A percentile compares a stretch with the other conserved stretches of the same genome.
These are phyloP conservation scores for Candida michaelii DNA, from an alignment of 805 yeast species.

Conservation along the genomic window DNA sequence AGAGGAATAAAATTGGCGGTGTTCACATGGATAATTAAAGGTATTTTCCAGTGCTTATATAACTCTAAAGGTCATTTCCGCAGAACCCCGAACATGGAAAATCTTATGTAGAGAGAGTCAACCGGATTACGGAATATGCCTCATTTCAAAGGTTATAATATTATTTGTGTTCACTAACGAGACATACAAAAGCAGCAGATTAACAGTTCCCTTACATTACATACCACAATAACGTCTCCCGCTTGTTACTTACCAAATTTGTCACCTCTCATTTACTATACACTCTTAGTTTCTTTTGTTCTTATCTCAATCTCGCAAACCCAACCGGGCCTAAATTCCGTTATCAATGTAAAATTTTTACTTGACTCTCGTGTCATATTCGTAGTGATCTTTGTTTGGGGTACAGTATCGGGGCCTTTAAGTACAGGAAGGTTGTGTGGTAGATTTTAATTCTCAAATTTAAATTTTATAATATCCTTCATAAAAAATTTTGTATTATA, in stretches of 20 bases:
- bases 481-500: too few species aligned
- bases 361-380: constrained; percentile 3
- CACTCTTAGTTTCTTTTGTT: constrained; percentile 2
- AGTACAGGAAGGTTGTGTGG: constrained; percentile 1
- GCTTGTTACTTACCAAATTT: neutral
- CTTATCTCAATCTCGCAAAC: constrained; percentile 4
- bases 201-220: too few species aligned
- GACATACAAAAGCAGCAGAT: too few species aligned
- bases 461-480: too few species aligned
- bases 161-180: too few species aligned
- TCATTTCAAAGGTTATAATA: too few species aligned
- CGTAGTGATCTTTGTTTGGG: constrained; percentile 3
- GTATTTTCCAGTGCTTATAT: neutral
- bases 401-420: constrained; percentile 1
- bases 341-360: constrained; percentile 1
- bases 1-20: too few species aligned
- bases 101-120: constrained; percentile 1
- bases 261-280: neutral
- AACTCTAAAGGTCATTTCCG: neutral
- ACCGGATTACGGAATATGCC: too few species aligned
- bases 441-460: too few species aligned
- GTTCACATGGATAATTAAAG: neutral
- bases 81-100: neutral
- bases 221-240: too few species aligned
- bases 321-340: constrained; percentile 2